Conservation (phyloP, 1,139 yeast genomes). For the Hyphopichia khmerensis region DNA sequence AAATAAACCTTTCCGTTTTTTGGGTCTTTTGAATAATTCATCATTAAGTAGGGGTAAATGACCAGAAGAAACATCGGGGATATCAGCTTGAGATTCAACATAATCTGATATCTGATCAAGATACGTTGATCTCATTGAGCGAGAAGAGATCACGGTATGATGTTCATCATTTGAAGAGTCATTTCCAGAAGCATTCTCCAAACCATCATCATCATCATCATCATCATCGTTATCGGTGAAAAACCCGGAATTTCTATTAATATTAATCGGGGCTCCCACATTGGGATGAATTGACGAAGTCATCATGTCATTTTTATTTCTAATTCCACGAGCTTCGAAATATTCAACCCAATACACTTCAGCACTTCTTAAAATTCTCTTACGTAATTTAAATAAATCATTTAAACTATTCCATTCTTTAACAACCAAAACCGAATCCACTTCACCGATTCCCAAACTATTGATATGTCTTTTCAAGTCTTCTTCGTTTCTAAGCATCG, state of each 20-base stretch:
- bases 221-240: conserved; percentile 6
- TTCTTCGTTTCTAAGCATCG: conserved; percentile 67
- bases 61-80: conserved; percentile 14
- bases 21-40: conserved; percentile 39
- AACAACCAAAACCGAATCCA: conserved; percentile 73
- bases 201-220: neutral
- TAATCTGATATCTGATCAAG: conserved; percentile 17
- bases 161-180: neutral
- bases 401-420: conserved; percentile 82
- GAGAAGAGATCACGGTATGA: neutral
- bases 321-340: conserved; percentile 42
- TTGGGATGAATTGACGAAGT: conserved; percentile 26
- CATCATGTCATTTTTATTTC: conserved; percentile 28
- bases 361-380: conserved; percentile 49
- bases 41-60: conserved; percentile 29
- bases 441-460: conserved; percentile 74
- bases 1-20: conserved; percentile 46
- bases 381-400: conserved; percentile 59
- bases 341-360: conserved; percentile 81
- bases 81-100: conserved; percentile 4
- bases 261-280: conserved; percentile 27
- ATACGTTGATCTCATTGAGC: conserved; percentile 6
- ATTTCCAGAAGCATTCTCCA: too few species aligned
- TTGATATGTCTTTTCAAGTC: conserved; percentile 74
- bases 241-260: conserved; percentile 17